Evolutionary conservation across 192 early-diverging fungal species (phyloP).

Genomic region (Kappamyces sp.): DNA sequence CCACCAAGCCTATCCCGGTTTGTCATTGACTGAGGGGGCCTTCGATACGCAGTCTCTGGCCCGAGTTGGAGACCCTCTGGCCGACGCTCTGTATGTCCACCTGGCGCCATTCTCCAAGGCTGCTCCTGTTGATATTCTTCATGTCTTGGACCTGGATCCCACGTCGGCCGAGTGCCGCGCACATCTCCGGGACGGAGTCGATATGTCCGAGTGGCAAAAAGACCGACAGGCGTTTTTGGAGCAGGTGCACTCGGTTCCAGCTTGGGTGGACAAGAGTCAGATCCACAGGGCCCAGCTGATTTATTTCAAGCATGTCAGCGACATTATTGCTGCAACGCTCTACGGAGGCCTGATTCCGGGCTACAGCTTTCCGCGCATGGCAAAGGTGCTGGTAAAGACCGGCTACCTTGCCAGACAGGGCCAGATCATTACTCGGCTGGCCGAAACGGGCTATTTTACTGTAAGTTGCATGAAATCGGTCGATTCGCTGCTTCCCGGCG

Average conservation of each 20-base stretch:
- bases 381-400: conserved; percentile 16
- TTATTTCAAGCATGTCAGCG: conserved; percentile 17
- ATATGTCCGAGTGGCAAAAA: not conserved
- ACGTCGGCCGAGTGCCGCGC: too few relatives aligned
- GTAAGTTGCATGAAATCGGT: conserved; percentile 4
- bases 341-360: conserved; percentile 18
- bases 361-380: conserved; percentile 24
- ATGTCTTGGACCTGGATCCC: too few relatives aligned
- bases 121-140: too few relatives aligned
- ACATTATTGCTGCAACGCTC: conserved; percentile 16
- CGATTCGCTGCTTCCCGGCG: not conserved
- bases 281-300: conserved; percentile 19
- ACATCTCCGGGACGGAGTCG: too few relatives aligned
- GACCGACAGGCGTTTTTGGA: conserved; percentile 6
- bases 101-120: too few relatives aligned
- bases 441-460: conserved; percentile 17
- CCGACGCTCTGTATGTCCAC: too few relatives aligned
- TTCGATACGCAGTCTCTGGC: too few relatives aligned
- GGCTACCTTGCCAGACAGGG: conserved; percentile 17
- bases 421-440: conserved; percentile 13
- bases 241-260: conserved; percentile 16
- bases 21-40: too few relatives aligned
- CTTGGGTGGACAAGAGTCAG: conserved; percentile 21
- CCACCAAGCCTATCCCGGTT: too few relatives aligned
- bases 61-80: too few relatives aligned